Conservation (phyloP, 768 basidiomycete genomes). For the Melanogaster broomeanus region DNA sequence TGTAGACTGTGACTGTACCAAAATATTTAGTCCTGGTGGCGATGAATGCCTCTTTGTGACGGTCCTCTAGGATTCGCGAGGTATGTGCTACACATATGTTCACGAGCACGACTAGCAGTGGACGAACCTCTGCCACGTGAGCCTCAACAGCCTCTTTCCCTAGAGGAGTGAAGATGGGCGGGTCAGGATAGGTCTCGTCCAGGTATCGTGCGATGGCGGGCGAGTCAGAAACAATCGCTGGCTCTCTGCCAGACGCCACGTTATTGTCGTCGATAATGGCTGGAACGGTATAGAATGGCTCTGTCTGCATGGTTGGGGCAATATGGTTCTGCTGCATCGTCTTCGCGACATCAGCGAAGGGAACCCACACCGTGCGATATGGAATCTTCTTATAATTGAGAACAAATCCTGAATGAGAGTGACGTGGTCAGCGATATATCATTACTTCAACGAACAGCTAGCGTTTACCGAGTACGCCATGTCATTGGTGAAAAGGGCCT, state of each 20-base stretch:
- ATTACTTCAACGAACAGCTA: too few relatives aligned
- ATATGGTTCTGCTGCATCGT: not conserved
- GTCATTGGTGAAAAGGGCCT: too few relatives aligned
- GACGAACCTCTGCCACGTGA: not conserved
- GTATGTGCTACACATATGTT: not conserved
- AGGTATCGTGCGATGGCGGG: conserved; percentile 47
- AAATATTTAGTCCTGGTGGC: not conserved
- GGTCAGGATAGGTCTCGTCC: conserved; percentile 44
- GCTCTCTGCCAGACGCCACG: conserved; percentile 8
- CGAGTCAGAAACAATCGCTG: conserved; percentile 39
- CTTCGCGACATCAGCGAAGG: too few relatives aligned
- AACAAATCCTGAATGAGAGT: too few relatives aligned
- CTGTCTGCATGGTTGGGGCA: not conserved
- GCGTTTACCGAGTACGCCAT: too few relatives aligned
- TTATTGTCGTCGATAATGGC: conserved; percentile 45
- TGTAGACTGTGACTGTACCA: not conserved
- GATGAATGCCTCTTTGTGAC: not conserved
- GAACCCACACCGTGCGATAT: too few relatives aligned
- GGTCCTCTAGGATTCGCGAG: not conserved
- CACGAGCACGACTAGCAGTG: not conserved
- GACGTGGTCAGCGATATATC: too few relatives aligned
- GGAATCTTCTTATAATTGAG: too few relatives aligned
- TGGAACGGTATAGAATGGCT: conserved; percentile 42
- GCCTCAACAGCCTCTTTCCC: not conserved
- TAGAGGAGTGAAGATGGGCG: not conserved